Percentiles rank a stretch among this genome's conserved stretches.
These are phyloP conservation scores for Avena insularis DNA, from an alignment of 176 grass and related monocot species.

Conservation along the genomic window DNA sequence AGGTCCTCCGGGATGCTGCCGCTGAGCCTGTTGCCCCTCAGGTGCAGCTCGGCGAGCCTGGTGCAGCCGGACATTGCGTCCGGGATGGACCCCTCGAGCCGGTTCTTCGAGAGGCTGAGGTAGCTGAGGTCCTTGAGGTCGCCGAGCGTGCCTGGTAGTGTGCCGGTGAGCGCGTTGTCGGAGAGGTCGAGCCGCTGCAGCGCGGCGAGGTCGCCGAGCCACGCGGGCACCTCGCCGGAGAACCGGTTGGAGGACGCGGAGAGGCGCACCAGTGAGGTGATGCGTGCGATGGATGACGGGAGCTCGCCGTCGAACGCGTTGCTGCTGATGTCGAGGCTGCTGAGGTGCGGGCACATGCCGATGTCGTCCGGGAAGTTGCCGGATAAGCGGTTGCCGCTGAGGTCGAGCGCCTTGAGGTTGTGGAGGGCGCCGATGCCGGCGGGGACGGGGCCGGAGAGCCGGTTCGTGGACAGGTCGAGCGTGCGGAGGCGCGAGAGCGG, in stretches of 20 bases:
- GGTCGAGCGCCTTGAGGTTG: constrained; percentile 70
- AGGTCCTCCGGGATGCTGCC: constrained; percentile 69
- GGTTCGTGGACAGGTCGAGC: constrained; percentile 74
- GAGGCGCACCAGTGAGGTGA: constrained; percentile 67
- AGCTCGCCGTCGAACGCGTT: constrained; percentile 73
- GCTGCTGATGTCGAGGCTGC: constrained; percentile 61
- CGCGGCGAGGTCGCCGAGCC: constrained; percentile 66
- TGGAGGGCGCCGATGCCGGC: constrained; percentile 60
- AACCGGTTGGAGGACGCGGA: constrained; percentile 62
- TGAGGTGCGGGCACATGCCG: constrained; percentile 74
- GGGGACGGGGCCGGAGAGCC: constrained; percentile 56
- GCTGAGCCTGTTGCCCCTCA: constrained; percentile 61
- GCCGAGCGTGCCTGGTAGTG: constrained; percentile 64
- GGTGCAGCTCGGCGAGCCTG: constrained; percentile 65
- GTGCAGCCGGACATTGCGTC: constrained; percentile 61
- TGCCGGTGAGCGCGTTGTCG: constrained; percentile 66
- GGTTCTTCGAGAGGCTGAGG: constrained; percentile 74
- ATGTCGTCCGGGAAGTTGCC: constrained; percentile 57
- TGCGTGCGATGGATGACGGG: constrained; percentile 57
- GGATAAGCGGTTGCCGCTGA: constrained; percentile 71
- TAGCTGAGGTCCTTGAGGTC: constrained; percentile 81
- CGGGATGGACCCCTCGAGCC: constrained; percentile 60
- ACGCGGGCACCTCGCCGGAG: constrained; percentile 61
- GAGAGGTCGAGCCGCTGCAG: constrained; percentile 75
- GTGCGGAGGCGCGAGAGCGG: constrained; percentile 61